These are phyloP conservation scores for Microbotryum silenes-acaulis DNA, from an alignment of 1,284 basidiomycete genomes.

Conservation along the genomic window DNA sequence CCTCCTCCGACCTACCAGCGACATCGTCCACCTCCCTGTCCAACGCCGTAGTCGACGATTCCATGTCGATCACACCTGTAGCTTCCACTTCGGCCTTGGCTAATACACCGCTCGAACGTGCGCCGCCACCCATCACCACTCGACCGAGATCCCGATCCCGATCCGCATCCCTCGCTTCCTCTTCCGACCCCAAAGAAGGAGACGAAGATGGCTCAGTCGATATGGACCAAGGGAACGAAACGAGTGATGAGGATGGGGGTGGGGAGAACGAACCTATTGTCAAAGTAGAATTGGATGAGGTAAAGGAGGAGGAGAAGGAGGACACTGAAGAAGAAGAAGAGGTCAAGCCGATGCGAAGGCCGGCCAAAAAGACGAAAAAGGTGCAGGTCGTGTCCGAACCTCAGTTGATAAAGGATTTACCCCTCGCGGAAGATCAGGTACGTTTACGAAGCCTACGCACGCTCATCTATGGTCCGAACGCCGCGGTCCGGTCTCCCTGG, in stretches of 20 bases:
- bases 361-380: constrained; percentile 10
- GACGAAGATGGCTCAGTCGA: neutral
- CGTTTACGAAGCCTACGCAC: neutral
- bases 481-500: neutral
- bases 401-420: constrained; percentile 63
- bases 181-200: neutral
- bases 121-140: neutral
- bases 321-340: neutral
- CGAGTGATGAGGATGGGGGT: neutral
- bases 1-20: too few species aligned
- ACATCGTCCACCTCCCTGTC: too few species aligned
- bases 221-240: neutral
- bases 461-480: too few species aligned
- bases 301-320: constrained; percentile 14
- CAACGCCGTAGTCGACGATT: too few species aligned
- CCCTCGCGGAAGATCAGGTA: constrained; percentile 57
- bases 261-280: neutral
- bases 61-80: neutral
- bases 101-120: neutral
- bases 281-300: neutral
- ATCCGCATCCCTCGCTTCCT: too few species aligned
- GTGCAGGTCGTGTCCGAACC: constrained; percentile 26
- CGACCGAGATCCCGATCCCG: too few species aligned
- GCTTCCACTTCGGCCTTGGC: neutral
- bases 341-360: neutral